A percentile compares a stretch with the other conserved stretches of the same genome.
phyloP scores from a whole-genome alignment of 345 rosid genomes.

The Pseudoturritis turrita region DNA sequence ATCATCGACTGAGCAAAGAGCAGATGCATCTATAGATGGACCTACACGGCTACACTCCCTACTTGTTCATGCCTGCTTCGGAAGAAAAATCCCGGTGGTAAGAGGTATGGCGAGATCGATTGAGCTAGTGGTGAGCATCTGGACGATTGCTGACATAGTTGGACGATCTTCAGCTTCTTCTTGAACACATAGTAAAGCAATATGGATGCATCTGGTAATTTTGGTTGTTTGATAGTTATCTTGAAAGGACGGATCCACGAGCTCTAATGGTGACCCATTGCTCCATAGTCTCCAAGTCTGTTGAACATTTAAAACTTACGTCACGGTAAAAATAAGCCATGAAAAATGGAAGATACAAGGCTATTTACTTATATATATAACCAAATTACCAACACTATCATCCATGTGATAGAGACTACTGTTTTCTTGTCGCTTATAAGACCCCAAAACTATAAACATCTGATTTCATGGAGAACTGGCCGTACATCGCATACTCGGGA shows the following conservation, averaged over 20 bases:
- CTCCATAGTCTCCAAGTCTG: constrained; percentile 43
- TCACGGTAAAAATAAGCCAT: no score
- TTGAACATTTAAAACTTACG: not conserved
- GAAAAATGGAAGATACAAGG: no score
- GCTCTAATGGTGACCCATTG: constrained; percentile 12
- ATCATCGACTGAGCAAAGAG: constrained; percentile 9
- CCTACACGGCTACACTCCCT: not conserved
- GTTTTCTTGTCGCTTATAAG: no score
- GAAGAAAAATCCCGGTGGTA: constrained; percentile 14
- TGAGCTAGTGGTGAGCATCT: constrained; percentile 37
- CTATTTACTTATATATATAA: no score
- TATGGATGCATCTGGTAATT: constrained; percentile 43
- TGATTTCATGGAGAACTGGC: no score
- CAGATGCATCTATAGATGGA: not conserved
- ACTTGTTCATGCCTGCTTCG: not conserved
- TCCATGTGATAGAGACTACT: no score
- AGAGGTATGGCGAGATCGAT: constrained; percentile 26
- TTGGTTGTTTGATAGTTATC: constrained; percentile 29
- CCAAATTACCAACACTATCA: no score
- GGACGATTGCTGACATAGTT: constrained; percentile 34
- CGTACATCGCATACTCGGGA: no score
- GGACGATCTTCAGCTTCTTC: constrained; percentile 44
- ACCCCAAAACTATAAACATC: no score
- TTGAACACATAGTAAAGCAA: constrained; percentile 43
- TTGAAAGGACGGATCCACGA: constrained; percentile 11